phyloP scores from a whole-genome alignment of 805 yeast genomes.

The Cyberlindnera subsufficiens region DNA sequence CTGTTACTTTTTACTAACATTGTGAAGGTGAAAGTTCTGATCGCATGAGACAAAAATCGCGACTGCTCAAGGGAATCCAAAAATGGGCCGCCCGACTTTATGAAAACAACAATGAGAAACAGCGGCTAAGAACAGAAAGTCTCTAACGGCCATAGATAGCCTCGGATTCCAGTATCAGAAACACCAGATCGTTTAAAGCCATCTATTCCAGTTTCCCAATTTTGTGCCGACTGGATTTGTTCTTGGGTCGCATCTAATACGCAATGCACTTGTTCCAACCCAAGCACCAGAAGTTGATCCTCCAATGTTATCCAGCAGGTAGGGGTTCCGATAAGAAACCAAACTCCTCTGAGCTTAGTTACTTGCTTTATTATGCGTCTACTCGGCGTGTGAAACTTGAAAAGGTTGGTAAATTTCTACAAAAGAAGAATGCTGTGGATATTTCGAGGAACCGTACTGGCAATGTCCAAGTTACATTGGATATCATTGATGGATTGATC shows the following conservation, averaged over 20 bases:
- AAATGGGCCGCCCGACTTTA: no score
- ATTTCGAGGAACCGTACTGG: conserved; percentile 60
- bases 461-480: conserved; percentile 76
- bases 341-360: conserved; percentile 85
- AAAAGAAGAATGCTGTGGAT: conserved; percentile 57
- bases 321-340: conserved; percentile 83
- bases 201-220: no score
- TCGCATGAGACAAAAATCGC: no score
- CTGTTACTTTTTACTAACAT: no score
- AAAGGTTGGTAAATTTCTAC: conserved; percentile 71
- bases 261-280: conserved; percentile 44
- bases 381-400: conserved; percentile 84
- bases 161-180: no score
- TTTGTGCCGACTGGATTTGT: no score
- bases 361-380: conserved; percentile 82
- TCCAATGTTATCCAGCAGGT: conserved; percentile 92
- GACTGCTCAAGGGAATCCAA: no score
- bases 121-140: no score
- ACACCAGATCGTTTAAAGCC: no score
- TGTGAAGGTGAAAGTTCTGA: no score
- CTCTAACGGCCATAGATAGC: no score
- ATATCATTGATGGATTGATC: conserved; percentile 62
- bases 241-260: not conserved
- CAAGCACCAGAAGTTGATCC: conserved; percentile 84
- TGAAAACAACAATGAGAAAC: no score